These are phyloP conservation scores for Paramyrothecium roridum DNA, from an alignment of 2,329 filamentous ascomycete species.

Conservation along the genomic window DNA sequence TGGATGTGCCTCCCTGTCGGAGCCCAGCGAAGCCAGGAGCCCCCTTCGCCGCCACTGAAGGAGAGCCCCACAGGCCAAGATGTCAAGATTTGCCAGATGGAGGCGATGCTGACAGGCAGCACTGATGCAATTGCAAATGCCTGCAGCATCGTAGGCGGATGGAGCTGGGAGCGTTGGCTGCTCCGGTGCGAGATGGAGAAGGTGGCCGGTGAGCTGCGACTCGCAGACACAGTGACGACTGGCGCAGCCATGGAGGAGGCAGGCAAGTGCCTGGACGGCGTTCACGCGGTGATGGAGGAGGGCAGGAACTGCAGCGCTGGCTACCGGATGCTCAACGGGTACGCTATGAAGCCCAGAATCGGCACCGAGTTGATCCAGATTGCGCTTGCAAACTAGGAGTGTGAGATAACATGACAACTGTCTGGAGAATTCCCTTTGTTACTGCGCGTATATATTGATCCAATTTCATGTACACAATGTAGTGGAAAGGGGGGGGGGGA, in stretches of 20 bases:
- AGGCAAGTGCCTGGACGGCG: slow-evolving; percentile 56
- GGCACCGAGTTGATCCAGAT: slow-evolving; percentile 36
- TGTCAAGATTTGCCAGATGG: slow-evolving; percentile 48
- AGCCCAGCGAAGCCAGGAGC: slow-evolving; percentile 28
- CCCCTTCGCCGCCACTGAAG: slow-evolving; percentile 25
- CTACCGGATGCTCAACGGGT: slow-evolving; percentile 61
- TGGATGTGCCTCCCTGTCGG: slow-evolving; percentile 92
- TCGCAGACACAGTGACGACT: slow-evolving; percentile 49
- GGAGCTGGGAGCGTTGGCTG: slow-evolving; percentile 97
- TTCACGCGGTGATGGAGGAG: slow-evolving; percentile 61
- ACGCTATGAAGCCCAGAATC: slow-evolving; percentile 56
- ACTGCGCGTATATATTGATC: neutral
- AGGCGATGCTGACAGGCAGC: slow-evolving; percentile 63
- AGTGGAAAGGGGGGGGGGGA: too few species aligned
- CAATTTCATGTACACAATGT: slow-evolving; percentile 4
- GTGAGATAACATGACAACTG: neutral
- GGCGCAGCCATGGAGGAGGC: slow-evolving; percentile 52
- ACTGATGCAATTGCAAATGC: slow-evolving; percentile 71
- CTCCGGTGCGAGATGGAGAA: slow-evolving; percentile 83
- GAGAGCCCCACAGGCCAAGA: slow-evolving; percentile 36
- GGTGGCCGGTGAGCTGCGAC: slow-evolving; percentile 61
- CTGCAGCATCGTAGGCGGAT: slow-evolving; percentile 78
- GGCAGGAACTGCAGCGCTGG: slow-evolving; percentile 56
- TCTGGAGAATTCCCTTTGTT: slow-evolving; percentile 17
- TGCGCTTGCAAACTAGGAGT: slow-evolving; percentile 19